phyloP scores from a whole-genome alignment of 2,329 filamentous ascomycete genomes.

The Scedosporium dehoogii region DNA sequence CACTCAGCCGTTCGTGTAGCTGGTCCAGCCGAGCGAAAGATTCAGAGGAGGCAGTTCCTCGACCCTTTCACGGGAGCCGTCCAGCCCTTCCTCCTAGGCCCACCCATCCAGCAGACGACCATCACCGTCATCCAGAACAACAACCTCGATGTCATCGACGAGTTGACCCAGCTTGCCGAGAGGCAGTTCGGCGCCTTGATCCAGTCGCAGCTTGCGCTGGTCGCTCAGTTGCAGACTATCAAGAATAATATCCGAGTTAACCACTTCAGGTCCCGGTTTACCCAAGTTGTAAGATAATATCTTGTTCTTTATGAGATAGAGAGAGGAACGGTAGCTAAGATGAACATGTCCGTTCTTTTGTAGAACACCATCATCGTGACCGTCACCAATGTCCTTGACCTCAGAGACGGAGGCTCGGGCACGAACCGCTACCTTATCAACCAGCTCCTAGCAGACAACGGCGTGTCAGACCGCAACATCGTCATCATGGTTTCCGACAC shows the following conservation, averaged over 20 bases:
- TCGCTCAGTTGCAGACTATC: conserved; percentile 26
- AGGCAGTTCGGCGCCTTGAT: conserved; percentile 25
- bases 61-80: background rate
- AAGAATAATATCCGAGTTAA: conserved; percentile 32
- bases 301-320: background rate
- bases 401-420: conserved; percentile 1
- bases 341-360: no score
- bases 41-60: conserved; percentile 14
- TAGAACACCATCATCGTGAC: conserved; percentile 28
- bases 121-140: conserved; percentile 26
- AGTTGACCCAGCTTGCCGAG: conserved; percentile 24
- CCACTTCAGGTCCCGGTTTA: conserved; percentile 25
- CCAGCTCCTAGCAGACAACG: conserved; percentile 27
- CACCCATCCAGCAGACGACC: conserved; percentile 20
- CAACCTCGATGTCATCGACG: conserved; percentile 23
- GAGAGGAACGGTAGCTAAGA: background rate
- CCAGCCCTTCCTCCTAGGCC: background rate
- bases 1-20: background rate
- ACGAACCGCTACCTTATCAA: conserved; percentile 29
- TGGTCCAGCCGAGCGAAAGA: background rate
- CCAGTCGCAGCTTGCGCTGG: conserved; percentile 24
- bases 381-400: conserved; percentile 20
- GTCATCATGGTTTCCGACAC: conserved; percentile 28
- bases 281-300: conserved; percentile 21
- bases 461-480: conserved; percentile 20